phyloP scores from a whole-genome alignment of 495 filamentous ascomycete genomes.

The Astrothelium subdiscretum region DNA sequence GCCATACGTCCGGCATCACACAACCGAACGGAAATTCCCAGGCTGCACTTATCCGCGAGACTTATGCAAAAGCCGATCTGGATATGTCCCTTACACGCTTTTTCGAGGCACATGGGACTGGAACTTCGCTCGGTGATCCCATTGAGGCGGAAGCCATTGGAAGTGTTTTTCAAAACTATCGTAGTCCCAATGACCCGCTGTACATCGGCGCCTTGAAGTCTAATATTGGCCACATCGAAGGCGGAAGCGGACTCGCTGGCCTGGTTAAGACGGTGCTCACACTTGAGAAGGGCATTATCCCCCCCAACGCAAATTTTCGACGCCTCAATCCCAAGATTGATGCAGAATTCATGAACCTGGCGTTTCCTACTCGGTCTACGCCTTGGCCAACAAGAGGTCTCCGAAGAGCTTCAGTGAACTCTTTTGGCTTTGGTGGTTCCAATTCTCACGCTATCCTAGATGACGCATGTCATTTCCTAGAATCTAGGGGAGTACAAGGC shows the following conservation, averaged over 20 bases:
- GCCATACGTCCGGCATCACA: neutral
- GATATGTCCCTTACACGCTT: neutral
- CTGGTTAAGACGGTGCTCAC: constrained; percentile 47
- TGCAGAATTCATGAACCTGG: neutral
- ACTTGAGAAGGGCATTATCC: constrained; percentile 44
- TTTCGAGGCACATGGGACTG: constrained; percentile 28
- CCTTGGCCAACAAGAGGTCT: constrained; percentile 1
- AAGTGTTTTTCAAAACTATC: neutral
- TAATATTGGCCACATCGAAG: constrained; percentile 37
- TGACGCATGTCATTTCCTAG: neutral
- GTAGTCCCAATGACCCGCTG: neutral
- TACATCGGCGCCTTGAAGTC: constrained; percentile 4
- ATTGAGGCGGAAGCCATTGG: constrained; percentile 17
- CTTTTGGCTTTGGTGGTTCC: constrained; percentile 38
- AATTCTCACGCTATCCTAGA: constrained; percentile 39
- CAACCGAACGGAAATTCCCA: neutral
- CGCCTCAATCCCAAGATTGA: constrained; percentile 31
- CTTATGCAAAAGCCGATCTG: neutral
- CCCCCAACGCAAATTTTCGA: constrained; percentile 33
- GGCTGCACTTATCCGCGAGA: neutral
- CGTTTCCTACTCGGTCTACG: constrained; percentile 25
- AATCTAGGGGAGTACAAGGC: neutral
- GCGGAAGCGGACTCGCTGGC: constrained; percentile 43
- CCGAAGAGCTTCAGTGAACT: constrained; percentile 30
- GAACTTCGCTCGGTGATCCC: constrained; percentile 26